phyloP scores from a whole-genome alignment of 176 grass and related monocot genomes.

The Eragrostis nindensis region DNA sequence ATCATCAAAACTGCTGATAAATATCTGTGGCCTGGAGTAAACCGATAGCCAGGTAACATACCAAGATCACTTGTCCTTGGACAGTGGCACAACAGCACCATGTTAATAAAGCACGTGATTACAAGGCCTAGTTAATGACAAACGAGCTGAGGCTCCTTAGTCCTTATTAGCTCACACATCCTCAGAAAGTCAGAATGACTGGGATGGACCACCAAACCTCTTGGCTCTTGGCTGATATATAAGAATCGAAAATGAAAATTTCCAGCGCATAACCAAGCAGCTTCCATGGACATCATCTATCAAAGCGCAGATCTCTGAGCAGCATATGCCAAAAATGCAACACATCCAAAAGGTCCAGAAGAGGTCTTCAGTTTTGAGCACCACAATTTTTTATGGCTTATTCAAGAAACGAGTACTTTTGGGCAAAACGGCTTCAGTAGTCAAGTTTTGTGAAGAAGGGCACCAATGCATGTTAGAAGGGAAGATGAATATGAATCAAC shows the following conservation, averaged over 20 bases:
- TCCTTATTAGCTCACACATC: not conserved
- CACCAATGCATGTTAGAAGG: not conserved
- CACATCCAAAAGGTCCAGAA: not conserved
- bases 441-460: not conserved
- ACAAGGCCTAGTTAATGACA: not conserved
- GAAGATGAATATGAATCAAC: not conserved
- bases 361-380: not conserved
- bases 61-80: not conserved
- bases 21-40: not conserved
- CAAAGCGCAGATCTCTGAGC: not conserved
- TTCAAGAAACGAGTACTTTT: not conserved
- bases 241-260: not conserved
- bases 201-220: not conserved
- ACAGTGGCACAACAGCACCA: not conserved
- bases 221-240: not conserved
- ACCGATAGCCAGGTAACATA: not conserved
- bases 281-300: not conserved
- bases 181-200: not conserved
- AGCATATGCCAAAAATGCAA: not conserved
- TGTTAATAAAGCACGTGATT: not conserved
- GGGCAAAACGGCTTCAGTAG: not conserved
- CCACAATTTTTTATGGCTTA: not conserved
- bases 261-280: not conserved
- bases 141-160: not conserved
- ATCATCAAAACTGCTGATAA: not conserved